Evolutionary conservation across 202 grass and related monocot genomes (phyloP), one percentile per base, ranked within the genome.

Genomic region (Zoysia matrella): DNA sequence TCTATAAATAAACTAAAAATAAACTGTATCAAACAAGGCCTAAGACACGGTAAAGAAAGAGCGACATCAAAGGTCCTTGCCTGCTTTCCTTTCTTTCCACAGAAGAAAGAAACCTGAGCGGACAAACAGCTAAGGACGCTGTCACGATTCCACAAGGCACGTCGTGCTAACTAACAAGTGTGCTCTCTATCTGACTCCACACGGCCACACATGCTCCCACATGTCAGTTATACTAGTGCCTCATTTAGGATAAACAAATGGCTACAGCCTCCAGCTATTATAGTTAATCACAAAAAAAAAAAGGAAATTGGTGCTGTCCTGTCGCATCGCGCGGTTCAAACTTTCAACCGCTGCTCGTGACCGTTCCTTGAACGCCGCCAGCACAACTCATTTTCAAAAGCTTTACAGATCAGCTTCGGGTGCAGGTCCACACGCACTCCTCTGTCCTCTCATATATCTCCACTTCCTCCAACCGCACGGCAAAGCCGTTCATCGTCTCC

Each of bases 331-430:
- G 44, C 10, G 5, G 8, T 61, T 49, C 11, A 64, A 36, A 51
- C 5, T 30, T 14, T 11, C 46, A 63, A 46, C 55, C 45, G 16
- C 62, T 3, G 72, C 41, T 11, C 13, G 6, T 41, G 54, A 50
- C 46, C 56, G 39, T 15, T 74, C 82, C 61, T 78, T 78, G 22
- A 60, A 36, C 55, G 57, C 18, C 60, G 18, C 60, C 60, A 30
- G 78, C 47, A 57, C 79, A 72, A 18, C 79, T 65, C 79, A 48
- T 60, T 73, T 65, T 41, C 74, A 61, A 53, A 13, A 18, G 49
- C 8, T 61, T 79, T 79, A 73, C 86, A 89, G 78, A 72, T 85
- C 82, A 73, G 14, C 46, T 36, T 36, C 30, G 30, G 30, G 30
- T 36, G 30, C 47, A 66, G 77, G 72, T 67, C 78, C 58, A 81